Conservation (phyloP, 352 stramenopile genomes). For the Phytophthora meadii region DNA sequence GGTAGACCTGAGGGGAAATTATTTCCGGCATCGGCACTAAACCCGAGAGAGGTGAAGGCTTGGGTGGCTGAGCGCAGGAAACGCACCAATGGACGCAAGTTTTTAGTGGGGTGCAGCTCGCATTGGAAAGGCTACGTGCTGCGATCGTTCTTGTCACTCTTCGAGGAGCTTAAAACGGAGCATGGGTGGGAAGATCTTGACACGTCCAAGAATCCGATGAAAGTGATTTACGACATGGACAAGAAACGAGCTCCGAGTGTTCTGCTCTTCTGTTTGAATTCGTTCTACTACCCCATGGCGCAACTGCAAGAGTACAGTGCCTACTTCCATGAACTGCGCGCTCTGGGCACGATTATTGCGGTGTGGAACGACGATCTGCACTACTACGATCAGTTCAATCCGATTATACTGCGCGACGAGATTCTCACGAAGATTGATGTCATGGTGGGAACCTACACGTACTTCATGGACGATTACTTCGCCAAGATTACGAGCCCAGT, state of each 20-base stretch:
- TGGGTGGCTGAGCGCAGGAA: constrained; percentile 70
- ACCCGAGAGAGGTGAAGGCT: constrained; percentile 57
- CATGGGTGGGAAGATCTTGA: constrained; percentile 73
- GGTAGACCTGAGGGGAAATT: constrained; percentile 46
- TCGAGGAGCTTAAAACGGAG: constrained; percentile 68
- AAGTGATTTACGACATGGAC: constrained; percentile 73
- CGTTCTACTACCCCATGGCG: constrained; percentile 69
- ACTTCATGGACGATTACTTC: constrained; percentile 85
- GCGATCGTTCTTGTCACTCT: constrained; percentile 70
- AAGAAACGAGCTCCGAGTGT: constrained; percentile 65
- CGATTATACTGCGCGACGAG: constrained; percentile 59
- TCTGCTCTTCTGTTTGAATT: constrained; percentile 84
- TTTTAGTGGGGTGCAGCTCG: constrained; percentile 67
- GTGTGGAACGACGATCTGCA: constrained; percentile 85
- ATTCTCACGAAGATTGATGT: constrained; percentile 75
- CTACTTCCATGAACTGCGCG: constrained; percentile 76
- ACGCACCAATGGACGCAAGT: constrained; percentile 78
- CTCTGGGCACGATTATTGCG: constrained; percentile 70
- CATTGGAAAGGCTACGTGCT: constrained; percentile 73
- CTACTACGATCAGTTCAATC: constrained; percentile 83
- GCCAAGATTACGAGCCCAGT: constrained; percentile 52
- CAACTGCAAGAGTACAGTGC: constrained; percentile 64
- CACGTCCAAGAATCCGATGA: constrained; percentile 56
- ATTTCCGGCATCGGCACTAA: constrained; percentile 48
- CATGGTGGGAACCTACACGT: constrained; percentile 77